These are phyloP conservation scores for Fusarium transvaalense DNA, from an alignment of 2,329 filamentous ascomycete genomes.

Conservation along the genomic window DNA sequence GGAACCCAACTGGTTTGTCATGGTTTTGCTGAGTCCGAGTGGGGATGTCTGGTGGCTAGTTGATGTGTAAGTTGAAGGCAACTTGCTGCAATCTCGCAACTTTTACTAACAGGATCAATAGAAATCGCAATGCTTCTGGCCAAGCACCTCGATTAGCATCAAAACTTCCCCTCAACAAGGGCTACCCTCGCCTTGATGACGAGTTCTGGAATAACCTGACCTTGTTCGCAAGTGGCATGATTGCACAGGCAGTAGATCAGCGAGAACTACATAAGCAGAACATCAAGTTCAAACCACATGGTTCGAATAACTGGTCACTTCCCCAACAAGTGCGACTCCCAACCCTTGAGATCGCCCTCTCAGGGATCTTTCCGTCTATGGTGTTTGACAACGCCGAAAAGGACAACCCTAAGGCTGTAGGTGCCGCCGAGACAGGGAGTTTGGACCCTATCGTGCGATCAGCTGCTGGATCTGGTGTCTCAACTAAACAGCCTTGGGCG, in stretches of 20 bases:
- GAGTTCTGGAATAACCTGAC: constrained; percentile 67
- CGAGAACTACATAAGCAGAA: constrained; percentile 61
- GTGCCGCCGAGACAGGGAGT: constrained; percentile 30
- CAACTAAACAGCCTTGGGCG: constrained; percentile 64
- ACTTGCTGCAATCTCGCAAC: neutral
- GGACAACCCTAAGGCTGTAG: constrained; percentile 16
- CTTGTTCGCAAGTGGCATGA: constrained; percentile 63
- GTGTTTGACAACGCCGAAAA: constrained; percentile 45
- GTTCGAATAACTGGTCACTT: constrained; percentile 55
- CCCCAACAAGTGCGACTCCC: constrained; percentile 62
- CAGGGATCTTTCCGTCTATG: constrained; percentile 59
- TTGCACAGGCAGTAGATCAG: constrained; percentile 64
- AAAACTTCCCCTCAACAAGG: constrained; percentile 59
- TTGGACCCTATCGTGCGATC: constrained; percentile 44
- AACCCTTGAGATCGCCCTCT: constrained; percentile 62
- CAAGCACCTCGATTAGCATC: constrained; percentile 52
- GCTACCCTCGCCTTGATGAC: constrained; percentile 60
- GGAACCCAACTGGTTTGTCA: constrained; percentile 78
- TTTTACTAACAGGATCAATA: constrained; percentile 39
- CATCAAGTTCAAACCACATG: constrained; percentile 56
- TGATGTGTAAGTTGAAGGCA: constrained; percentile 63
- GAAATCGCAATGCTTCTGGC: constrained; percentile 46
- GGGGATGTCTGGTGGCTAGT: constrained; percentile 86
- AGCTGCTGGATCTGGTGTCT: constrained; percentile 31
- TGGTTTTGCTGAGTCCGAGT: constrained; percentile 75